Conservation (phyloP, 2,329 filamentous ascomycete species). For the Dichotomopilus funicola region DNA sequence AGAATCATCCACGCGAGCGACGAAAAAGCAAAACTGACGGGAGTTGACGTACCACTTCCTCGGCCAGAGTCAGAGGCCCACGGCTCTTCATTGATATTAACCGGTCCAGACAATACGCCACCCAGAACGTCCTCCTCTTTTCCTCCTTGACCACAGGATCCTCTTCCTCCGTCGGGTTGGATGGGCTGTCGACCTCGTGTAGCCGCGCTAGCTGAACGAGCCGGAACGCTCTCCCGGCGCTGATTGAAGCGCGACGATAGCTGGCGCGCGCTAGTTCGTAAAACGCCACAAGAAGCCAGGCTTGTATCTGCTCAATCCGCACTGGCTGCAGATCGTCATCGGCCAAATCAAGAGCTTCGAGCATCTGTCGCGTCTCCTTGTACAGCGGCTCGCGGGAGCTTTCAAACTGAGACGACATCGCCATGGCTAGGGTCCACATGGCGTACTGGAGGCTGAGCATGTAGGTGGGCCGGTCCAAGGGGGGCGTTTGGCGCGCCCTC, state of each 20-base stretch:
- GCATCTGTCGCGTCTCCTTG: constrained; percentile 23
- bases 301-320: constrained; percentile 23
- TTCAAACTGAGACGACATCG: constrained; percentile 28
- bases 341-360: constrained; percentile 23
- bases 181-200: constrained; percentile 16
- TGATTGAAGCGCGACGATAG: constrained; percentile 29
- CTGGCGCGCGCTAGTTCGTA: constrained; percentile 22
- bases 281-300: constrained; percentile 23
- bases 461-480: constrained; percentile 13
- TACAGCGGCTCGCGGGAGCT: constrained; percentile 22
- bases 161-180: constrained; percentile 1
- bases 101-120: constrained; percentile 25
- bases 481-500: constrained; percentile 14
- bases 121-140: constrained; percentile 24
- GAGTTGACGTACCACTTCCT: constrained; percentile 22
- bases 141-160: constrained; percentile 21
- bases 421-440: constrained; percentile 29
- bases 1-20: neutral
- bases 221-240: constrained; percentile 30
- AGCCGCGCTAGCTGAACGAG: constrained; percentile 25
- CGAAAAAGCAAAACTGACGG: neutral
- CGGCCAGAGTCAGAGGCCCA: constrained; percentile 21
- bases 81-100: constrained; percentile 22
- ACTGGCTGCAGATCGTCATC: constrained; percentile 14
- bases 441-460: constrained; percentile 26